Base-by-base conservation (phyloP, 352 stramenopile genomes). In the Pythium utonaiense region DNA sequence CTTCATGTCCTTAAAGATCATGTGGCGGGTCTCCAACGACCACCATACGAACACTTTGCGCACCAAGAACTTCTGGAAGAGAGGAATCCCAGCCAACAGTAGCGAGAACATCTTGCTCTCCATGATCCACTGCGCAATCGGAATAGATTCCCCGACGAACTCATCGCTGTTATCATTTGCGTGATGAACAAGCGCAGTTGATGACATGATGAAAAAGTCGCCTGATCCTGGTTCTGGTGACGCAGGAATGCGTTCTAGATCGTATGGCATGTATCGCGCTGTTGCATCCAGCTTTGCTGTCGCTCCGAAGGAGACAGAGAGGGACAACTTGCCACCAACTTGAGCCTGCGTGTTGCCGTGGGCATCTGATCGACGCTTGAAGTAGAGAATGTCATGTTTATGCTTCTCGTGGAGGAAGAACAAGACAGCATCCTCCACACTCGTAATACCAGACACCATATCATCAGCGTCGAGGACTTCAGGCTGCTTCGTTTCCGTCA, bases 21-120 rank as follows among this genome's bases (percentile, higher is more conserved):
- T 48, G 14, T 59, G 47, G 1, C 70, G 65, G 34, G 73, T 70
- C 13, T 77, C 73, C 8, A 63, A 36, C 0, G 54, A 27, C 82
- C 82, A 91, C 14, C 74, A 62, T 0, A 79, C 51, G 45, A 89
- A 89, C 4, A 83, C 66, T 49, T 83, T 83, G 9, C 77, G 74
- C 6, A 80, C 47, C 17, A 89, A 47, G 31, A 91, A 87, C 30
- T 89, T 88, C 44, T 91, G 82, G 56, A 89, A 89, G 3, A 91
- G 64, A 21, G 82, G 82, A 38, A 89, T 86, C 2, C 80, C 78
- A 33, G 78, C 71, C n/a, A 89, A 65, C 21, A 89, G 52, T 4
- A 89, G 68, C 2, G 81, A 77, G 57, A 91, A 89, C 75, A 88
- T 84, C 45, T 83, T 83, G 59, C 79, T 87, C 42, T 91, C 79